Base-by-base conservation (phyloP, 306 rosid genomes). In the Begonia masoniana region DNA sequence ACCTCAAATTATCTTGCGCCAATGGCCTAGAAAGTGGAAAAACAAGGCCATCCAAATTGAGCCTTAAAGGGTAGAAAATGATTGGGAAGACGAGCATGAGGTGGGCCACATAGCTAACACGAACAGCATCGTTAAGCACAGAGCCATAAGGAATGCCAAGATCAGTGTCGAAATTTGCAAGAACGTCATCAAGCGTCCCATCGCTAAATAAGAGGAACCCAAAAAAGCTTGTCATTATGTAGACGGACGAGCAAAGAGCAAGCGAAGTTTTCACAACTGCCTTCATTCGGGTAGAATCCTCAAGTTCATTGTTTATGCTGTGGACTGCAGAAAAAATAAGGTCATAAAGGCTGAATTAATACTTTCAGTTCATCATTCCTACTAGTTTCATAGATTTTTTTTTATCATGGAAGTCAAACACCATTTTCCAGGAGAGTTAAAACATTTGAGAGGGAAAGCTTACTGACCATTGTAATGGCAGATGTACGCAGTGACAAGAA, bases 401-500 rank as follows among this genome's bases (percentile, higher is more conserved):
- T 31, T 6, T 2, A 31, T 31, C 7, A 1, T 31, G 0, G 3
- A 31, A 31, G 7, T 31, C 39, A 31, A 31, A 31, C 39, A 31
- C 39, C 9, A 31, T 31, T 31, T 31, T 21, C 24, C 3, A 31
- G 62, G 31, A 60, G 39, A 50, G 13, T 13, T 50, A 13, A 31
- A 6, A 31, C 39, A 31, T 31, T 5, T 31, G 39, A 31, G 39
- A 7, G 39, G 15, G 17, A 45, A 47, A 55, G 17, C 13, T 47
- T 52, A 54, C 67, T 26, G 59, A 75, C 80, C 76, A 36, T 75
- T 75, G 26, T 62, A 75, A 51, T 75, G 80, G 65, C 80, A 75
- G 51, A 70, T 55, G 43, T 70, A 75, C 6, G 80, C 67, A 43
- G 60, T 59, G 45, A 70, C 80, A 35, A 75, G 42, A 41, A 67